Conservation (phyloP, 495 filamentous ascomycete genomes). For the Lasiosphaeria hispida region DNA sequence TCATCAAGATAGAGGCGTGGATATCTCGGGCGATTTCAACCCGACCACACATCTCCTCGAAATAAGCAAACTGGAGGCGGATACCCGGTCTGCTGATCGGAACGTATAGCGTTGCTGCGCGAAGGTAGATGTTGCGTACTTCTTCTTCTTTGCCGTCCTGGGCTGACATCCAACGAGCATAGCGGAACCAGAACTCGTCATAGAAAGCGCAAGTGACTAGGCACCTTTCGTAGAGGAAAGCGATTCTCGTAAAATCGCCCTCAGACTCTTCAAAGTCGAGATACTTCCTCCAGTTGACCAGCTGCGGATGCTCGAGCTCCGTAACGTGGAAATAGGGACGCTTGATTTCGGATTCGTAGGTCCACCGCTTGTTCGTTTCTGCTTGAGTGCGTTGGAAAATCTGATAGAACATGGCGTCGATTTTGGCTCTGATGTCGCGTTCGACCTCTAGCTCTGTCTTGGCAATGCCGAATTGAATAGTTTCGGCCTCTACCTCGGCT, state of each 20-base stretch:
- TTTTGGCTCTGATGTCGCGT: slow-evolving; percentile 71
- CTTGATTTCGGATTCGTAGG: slow-evolving; percentile 92
- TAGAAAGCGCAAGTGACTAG: slow-evolving; percentile 91
- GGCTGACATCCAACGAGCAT: slow-evolving; percentile 93
- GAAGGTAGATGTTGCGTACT: slow-evolving; percentile 88
- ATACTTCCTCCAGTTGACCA: slow-evolving; percentile 95
- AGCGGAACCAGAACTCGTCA: slow-evolving; percentile 96
- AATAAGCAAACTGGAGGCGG: slow-evolving; percentile 88
- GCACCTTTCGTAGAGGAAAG: slow-evolving; percentile 90
- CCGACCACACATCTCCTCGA: slow-evolving; percentile 80
- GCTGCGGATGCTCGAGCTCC: slow-evolving; percentile 79
- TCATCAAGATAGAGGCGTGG: slow-evolving; percentile 70
- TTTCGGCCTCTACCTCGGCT: slow-evolving; percentile 64
- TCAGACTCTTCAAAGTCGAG: slow-evolving; percentile 93
- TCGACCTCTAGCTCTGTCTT: slow-evolving; percentile 77
- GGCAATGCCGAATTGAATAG: slow-evolving; percentile 36
- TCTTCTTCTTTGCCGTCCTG: slow-evolving; percentile 84
- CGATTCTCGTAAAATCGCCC: slow-evolving; percentile 68
- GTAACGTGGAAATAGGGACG: slow-evolving; percentile 97
- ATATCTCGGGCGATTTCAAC: slow-evolving; percentile 78
- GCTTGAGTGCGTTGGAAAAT: slow-evolving; percentile 78
- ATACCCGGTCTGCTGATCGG: slow-evolving; percentile 79
- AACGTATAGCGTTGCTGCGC: slow-evolving; percentile 78
- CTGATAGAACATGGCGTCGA: slow-evolving; percentile 78
- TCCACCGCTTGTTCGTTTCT: slow-evolving; percentile 92